These are phyloP conservation scores for Pichia sp. DNA, from an alignment of 1,139 yeast genomes.

Conservation along the genomic window DNA sequence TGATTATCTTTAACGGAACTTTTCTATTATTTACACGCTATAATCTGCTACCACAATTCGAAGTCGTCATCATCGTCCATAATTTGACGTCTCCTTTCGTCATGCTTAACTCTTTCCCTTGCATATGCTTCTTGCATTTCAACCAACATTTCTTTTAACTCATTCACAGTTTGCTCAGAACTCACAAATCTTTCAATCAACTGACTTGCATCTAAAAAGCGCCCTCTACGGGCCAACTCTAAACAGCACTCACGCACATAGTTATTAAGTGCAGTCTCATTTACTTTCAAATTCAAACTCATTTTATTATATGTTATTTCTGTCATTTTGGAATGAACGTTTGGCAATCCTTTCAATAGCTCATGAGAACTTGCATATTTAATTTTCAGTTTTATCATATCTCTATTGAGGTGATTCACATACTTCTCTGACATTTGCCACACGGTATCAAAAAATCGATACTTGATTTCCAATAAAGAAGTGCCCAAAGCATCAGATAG, in stretches of 20 bases:
- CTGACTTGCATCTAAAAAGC: slow-evolving; percentile 27
- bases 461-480: slow-evolving; percentile 9
- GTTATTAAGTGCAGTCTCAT: slow-evolving; percentile 21
- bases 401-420: slow-evolving; percentile 19
- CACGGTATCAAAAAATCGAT: slow-evolving; percentile 16
- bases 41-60: slow-evolving; percentile 21
- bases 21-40: background rate
- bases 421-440: slow-evolving; percentile 18
- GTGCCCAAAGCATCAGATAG: slow-evolving; percentile 5
- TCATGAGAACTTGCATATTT: slow-evolving; percentile 24
- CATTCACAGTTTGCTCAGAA: slow-evolving; percentile 10
- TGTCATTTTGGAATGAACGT: slow-evolving; percentile 14
- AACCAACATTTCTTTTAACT: slow-evolving; percentile 15
- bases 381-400: slow-evolving; percentile 21
- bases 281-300: slow-evolving; percentile 18
- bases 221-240: slow-evolving; percentile 22
- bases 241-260: slow-evolving; percentile 26
- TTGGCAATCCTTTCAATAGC: slow-evolving; percentile 23
- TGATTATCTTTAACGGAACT: background rate
- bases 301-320: slow-evolving; percentile 15
- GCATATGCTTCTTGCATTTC: slow-evolving; percentile 19
- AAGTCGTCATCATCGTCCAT: slow-evolving; percentile 29
- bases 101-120: slow-evolving; percentile 12
- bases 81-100: slow-evolving; percentile 9
- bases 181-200: slow-evolving; percentile 23